Conservation (phyloP, 2,329 filamentous ascomycete species). For the Pseudogymnoascus sp. region DNA sequence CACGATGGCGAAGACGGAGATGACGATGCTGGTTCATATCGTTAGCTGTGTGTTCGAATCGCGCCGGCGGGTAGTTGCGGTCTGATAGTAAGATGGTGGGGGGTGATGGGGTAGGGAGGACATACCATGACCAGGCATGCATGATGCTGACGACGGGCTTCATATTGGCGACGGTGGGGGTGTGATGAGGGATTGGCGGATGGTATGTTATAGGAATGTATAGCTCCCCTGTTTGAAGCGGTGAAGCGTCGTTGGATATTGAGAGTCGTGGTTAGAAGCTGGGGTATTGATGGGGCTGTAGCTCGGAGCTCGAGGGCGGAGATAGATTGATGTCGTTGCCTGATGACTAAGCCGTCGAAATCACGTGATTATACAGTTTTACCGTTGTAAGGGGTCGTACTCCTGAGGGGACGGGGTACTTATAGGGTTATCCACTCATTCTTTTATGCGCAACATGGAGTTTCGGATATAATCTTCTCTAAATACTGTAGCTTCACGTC, state of each 20-base stretch:
- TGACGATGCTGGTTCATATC: conserved; percentile 50
- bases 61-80: not conserved
- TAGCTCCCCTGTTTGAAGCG: not conserved
- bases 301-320: not conserved
- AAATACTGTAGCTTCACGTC: not conserved
- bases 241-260: not conserved
- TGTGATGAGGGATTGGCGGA: not conserved
- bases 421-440: not conserved
- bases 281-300: conserved; percentile 2
- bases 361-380: not conserved
- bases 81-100: conserved; percentile 6
- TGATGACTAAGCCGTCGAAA: not conserved
- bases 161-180: conserved; percentile 48
- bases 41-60: conserved; percentile 7
- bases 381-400: not conserved
- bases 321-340: conserved; percentile 1
- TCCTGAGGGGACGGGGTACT: not conserved
- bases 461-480: not conserved
- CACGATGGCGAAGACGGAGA: conserved; percentile 58
- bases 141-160: conserved; percentile 84
- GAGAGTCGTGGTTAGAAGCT: not conserved
- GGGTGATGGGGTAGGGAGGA: conserved; percentile 16
- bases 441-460: not conserved
- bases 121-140: conserved; percentile 93
- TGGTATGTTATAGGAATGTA: not conserved